Base-by-base conservation (phyloP, 2,329 filamentous ascomycete species). In the Paraphoma sp. region DNA sequence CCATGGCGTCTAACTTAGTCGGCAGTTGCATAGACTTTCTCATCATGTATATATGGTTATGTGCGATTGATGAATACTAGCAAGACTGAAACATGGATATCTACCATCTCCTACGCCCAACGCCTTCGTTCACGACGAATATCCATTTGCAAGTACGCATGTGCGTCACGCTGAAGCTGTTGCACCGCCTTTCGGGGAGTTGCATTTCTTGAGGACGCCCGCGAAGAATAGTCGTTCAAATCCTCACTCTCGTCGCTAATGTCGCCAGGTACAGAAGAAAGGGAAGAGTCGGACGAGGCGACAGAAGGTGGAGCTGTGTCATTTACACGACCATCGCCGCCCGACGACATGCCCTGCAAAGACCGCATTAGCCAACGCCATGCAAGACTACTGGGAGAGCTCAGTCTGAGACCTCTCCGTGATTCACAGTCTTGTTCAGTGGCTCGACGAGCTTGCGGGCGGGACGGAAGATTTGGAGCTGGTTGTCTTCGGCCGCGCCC, bases 401-500 rank as follows among this genome's bases (percentile, higher is more conserved):
- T 65, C 65, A 78, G 45, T 77, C 74, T 38, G 75, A 78, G 56
- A 78, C 74, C 58, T 78, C 74, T 62, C 71, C 71, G 49, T 76
- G 74, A 44, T 68, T 69, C 7, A 75, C 71, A 48, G 68, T 73
- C 59, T 76, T 73, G 61, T 69, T 67, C 17, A 73, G 50, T 10
- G 68, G 69, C 63, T 77, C 70, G 14, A 77, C 74, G 29, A 78
- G 68, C 47, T 75, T 75, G 53, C 74, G 69, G 14, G 69, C 65
- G 2, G 77, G 76, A 16, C 75, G 74, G 78, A 82, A 98, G 67
- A 97, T 91, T 78, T 99, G 95, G 61, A 99, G 85, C 64, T 98
- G 83, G 73, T 99, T 99, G 80, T 99, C 95, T 75, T 99, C 96
- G 0, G 94, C 95, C 14, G 95, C 93, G 59, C 91, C 96, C 76